These are phyloP conservation scores for Aureobasidium musti DNA, from an alignment of 2,329 filamentous ascomycete species.

Conservation along the genomic window DNA sequence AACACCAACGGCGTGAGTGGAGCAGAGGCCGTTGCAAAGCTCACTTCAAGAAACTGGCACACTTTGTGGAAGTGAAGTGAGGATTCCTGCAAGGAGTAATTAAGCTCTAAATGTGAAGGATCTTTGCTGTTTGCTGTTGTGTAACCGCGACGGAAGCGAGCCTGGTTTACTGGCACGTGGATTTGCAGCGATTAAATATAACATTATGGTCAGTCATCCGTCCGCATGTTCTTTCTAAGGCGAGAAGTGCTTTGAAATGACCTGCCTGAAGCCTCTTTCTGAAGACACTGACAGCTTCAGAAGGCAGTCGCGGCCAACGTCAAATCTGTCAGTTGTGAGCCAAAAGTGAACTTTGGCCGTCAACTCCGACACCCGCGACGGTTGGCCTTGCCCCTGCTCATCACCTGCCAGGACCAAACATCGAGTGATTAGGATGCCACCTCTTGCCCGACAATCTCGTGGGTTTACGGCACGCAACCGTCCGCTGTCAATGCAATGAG, in stretches of 20 bases:
- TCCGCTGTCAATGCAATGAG: slow-evolving; percentile 25
- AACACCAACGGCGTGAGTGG: slow-evolving; percentile 17
- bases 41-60: slow-evolving; percentile 20
- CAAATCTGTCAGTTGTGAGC: slow-evolving; percentile 19
- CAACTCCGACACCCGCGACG: slow-evolving; percentile 19
- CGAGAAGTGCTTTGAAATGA: neutral
- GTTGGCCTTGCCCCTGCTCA: slow-evolving; percentile 22
- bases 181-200: slow-evolving; percentile 22
- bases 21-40: slow-evolving; percentile 22
- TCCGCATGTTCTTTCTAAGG: slow-evolving; percentile 14
- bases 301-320: slow-evolving; percentile 7
- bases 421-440: slow-evolving; percentile 5
- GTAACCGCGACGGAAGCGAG: slow-evolving; percentile 2
- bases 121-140: slow-evolving; percentile 20
- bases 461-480: slow-evolving; percentile 1
- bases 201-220: slow-evolving; percentile 6
- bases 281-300: neutral
- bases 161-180: slow-evolving; percentile 9
- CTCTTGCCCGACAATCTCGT: slow-evolving; percentile 7
- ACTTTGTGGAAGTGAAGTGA: slow-evolving; percentile 14
- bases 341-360: slow-evolving; percentile 11
- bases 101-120: slow-evolving; percentile 21
- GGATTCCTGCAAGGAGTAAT: slow-evolving; percentile 19
- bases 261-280: slow-evolving; percentile 8
- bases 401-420: slow-evolving; percentile 23